Conservation (phyloP, 495 filamentous ascomycete species). For the Penicillium parvum region DNA sequence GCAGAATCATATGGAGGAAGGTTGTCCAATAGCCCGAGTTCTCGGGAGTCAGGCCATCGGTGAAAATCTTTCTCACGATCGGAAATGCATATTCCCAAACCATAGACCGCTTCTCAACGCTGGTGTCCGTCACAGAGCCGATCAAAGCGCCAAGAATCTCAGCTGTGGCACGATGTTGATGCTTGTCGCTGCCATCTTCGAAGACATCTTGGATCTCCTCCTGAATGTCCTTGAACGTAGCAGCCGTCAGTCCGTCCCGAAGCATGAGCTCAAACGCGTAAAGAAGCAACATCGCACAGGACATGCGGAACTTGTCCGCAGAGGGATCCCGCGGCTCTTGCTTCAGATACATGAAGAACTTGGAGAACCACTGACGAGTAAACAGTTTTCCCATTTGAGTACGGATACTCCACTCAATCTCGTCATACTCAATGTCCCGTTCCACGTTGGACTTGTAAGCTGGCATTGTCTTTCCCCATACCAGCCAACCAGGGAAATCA, state of each 20-base stretch:
- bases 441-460: slow-evolving; percentile 67
- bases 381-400: slow-evolving; percentile 76
- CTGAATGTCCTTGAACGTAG: slow-evolving; percentile 84
- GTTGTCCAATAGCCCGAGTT: slow-evolving; percentile 93
- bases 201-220: slow-evolving; percentile 69
- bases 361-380: slow-evolving; percentile 78
- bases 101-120: slow-evolving; percentile 59
- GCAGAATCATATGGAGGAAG: slow-evolving; percentile 80
- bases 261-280: slow-evolving; percentile 86
- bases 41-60: slow-evolving; percentile 87
- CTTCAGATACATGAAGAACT: slow-evolving; percentile 88
- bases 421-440: slow-evolving; percentile 74
- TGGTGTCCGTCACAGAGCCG: slow-evolving; percentile 66
- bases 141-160: slow-evolving; percentile 90
- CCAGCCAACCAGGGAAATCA: slow-evolving; percentile 95
- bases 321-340: slow-evolving; percentile 86
- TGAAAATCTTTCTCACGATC: slow-evolving; percentile 78
- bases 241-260: slow-evolving; percentile 60
- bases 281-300: slow-evolving; percentile 77
- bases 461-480: slow-evolving; percentile 82
- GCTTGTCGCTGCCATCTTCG: slow-evolving; percentile 92
- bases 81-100: slow-evolving; percentile 91
- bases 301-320: slow-evolving; percentile 83
- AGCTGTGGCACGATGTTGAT: slow-evolving; percentile 92
- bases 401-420: slow-evolving; percentile 70